These are phyloP conservation scores for Panicum miliaceum DNA, from an alignment of 176 grass and related monocot species.

Conservation along the genomic window DNA sequence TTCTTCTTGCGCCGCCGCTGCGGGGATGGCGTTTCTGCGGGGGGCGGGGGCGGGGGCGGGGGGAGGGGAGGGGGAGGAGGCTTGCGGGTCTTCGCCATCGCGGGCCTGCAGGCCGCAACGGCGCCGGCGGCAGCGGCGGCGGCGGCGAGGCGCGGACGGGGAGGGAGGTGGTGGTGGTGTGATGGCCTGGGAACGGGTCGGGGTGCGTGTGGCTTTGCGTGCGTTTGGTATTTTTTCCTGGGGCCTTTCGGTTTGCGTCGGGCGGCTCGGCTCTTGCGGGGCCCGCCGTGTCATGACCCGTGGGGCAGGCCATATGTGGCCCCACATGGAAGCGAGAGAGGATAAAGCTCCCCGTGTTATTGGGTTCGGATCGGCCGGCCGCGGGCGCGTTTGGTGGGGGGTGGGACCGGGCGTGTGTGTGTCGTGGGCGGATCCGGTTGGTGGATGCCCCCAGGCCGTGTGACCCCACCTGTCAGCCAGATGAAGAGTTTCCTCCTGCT, in stretches of 20 bases:
- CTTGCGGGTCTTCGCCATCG: conserved; percentile 65
- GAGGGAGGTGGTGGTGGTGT: conserved; percentile 34
- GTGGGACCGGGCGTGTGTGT: background rate
- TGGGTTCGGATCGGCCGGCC: conserved; percentile 44
- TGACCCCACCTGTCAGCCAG: background rate
- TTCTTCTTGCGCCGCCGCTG: conserved; percentile 63
- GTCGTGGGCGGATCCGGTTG: conserved; percentile 49
- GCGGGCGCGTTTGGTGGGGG: conserved; percentile 35
- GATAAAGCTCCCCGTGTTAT: background rate
- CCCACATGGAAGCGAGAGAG: background rate
- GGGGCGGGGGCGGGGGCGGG: background rate
- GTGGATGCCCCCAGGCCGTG: background rate
- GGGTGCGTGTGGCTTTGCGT: conserved; percentile 68
- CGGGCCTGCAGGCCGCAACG: background rate
- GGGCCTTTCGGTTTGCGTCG: conserved; percentile 39
- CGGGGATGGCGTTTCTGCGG: conserved; percentile 42
- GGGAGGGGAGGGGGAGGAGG: background rate
- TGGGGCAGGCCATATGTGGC: fast-evolving
- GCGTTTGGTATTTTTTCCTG: conserved; percentile 58
- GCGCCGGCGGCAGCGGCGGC: conserved; percentile 29
- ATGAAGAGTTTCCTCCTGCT: background rate
- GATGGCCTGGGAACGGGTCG: conserved; percentile 57
- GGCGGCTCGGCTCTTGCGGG: background rate
- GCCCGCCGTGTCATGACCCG: background rate
- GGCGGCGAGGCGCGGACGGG: conserved; percentile 32